Percentiles rank a stretch among this genome's conserved stretches.
These are phyloP conservation scores for Stephania yunnanensis DNA, from an alignment of 164 flowering plant genomes.

Conservation along the genomic window DNA sequence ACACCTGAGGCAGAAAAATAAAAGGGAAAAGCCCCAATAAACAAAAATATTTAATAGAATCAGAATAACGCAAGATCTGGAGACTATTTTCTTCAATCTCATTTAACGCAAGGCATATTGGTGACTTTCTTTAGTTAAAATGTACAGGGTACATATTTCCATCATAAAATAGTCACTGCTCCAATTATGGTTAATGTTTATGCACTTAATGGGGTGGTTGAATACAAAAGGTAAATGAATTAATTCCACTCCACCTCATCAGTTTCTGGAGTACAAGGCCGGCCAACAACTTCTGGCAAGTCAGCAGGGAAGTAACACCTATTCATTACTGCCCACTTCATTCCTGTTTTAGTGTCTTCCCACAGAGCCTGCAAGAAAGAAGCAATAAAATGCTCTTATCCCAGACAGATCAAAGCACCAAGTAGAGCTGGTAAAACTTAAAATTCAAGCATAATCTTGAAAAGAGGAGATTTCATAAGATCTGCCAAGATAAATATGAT, in stretches of 20 bases:
- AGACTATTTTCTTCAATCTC: background rate
- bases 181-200: no score
- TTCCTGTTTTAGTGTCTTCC: conserved; percentile 61
- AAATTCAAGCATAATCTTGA: no score
- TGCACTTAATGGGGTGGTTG: no score
- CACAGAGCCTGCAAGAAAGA: conserved; percentile 61
- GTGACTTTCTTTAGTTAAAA: background rate
- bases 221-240: background rate
- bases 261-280: conserved; percentile 50
- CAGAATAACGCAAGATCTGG: background rate
- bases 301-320: conserved; percentile 64
- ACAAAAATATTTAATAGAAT: background rate
- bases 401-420: background rate
- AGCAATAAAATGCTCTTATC: background rate
- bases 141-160: background rate
- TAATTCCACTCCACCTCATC: conserved; percentile 44
- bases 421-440: background rate
- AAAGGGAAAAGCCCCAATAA: conserved; percentile 3
- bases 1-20: conserved; percentile 42
- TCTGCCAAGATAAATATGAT: no score
- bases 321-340: conserved; percentile 52
- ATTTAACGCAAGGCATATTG: background rate
- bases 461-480: no score
- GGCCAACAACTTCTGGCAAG: conserved; percentile 66
- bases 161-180: no score